phyloP scores from a whole-genome alignment of 805 yeast genomes.

The Pichia scutulata region DNA sequence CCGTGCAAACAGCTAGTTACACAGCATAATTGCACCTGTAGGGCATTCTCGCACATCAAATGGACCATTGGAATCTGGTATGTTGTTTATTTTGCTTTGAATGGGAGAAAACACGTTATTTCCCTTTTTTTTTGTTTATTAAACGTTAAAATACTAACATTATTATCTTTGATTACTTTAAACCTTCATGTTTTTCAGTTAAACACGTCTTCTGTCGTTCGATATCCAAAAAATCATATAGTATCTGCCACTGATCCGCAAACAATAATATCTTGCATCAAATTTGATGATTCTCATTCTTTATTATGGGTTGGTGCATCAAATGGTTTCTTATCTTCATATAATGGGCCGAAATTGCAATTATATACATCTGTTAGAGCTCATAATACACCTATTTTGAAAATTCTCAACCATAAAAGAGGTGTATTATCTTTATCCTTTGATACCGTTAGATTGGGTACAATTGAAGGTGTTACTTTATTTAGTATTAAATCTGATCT shows the following conservation, averaged over 20 bases:
- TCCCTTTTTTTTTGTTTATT: neutral
- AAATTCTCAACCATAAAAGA: slow-evolving; percentile 44
- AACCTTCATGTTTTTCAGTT: neutral
- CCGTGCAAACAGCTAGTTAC: neutral
- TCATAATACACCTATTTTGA: slow-evolving; percentile 41
- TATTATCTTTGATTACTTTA: neutral
- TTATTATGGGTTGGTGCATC: slow-evolving; percentile 81
- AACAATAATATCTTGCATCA: slow-evolving; percentile 25
- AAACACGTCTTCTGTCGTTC: slow-evolving; percentile 6
- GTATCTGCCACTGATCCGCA: slow-evolving; percentile 14
- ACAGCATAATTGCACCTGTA: neutral
- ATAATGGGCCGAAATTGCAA: slow-evolving; percentile 38
- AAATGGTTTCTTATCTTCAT: slow-evolving; percentile 41
- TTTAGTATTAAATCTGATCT: slow-evolving; percentile 24
- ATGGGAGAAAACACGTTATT: no score
- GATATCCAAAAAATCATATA: slow-evolving; percentile 18
- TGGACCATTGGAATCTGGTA: slow-evolving; percentile 12
- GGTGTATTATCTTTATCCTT: slow-evolving; percentile 54
- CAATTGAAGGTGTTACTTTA: slow-evolving; percentile 47
- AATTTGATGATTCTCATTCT: slow-evolving; percentile 68
- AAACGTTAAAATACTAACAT: neutral
- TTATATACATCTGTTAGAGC: slow-evolving; percentile 55
- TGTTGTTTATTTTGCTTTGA: neutral
- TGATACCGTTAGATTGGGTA: slow-evolving; percentile 44
- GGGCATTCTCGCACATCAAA: neutral